phyloP scores from a whole-genome alignment of 176 grass and related monocot species.

The maize (Zea mays) region DNA sequence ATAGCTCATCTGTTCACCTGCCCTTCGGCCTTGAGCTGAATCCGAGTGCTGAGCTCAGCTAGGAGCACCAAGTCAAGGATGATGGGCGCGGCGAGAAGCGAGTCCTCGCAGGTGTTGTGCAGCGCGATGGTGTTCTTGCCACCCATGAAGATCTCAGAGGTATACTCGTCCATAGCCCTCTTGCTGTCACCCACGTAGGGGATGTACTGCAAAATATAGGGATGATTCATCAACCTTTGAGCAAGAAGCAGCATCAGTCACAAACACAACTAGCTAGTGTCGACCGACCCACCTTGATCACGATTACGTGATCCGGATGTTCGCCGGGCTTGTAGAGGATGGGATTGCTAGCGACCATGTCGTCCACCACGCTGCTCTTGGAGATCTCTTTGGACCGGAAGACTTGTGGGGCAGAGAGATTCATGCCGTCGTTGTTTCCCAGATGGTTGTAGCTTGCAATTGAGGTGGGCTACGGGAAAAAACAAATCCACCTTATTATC shows the following conservation, averaged over 20 bases:
- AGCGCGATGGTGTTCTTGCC: constrained; percentile 75
- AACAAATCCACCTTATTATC: not conserved
- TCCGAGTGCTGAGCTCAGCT: constrained; percentile 75
- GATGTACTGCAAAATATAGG: constrained; percentile 53
- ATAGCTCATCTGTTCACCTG: constrained; percentile 45
- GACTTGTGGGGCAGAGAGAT: constrained; percentile 66
- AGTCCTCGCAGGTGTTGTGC: constrained; percentile 91
- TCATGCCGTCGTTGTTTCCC: constrained; percentile 88
- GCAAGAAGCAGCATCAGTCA: not conserved
- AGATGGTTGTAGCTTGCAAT: constrained; percentile 92
- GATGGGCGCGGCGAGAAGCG: constrained; percentile 69
- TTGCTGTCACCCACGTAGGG: constrained; percentile 85
- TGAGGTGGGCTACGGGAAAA: constrained; percentile 59
- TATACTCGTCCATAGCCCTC: constrained; percentile 89
- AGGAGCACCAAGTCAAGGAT: constrained; percentile 81
- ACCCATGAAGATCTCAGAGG: constrained; percentile 87
- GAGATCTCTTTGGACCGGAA: constrained; percentile 94
- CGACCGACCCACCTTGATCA: constrained; percentile 67
- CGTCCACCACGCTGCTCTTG: constrained; percentile 81
- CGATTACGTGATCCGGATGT: constrained; percentile 77
- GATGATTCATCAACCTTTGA: not conserved
- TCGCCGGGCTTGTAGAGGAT: constrained; percentile 71
- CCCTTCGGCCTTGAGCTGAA: constrained; percentile 70
- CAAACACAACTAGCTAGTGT: not conserved
- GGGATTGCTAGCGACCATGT: constrained; percentile 83